A percentile compares a stretch with the other conserved stretches of the same genome.
Conservation (phyloP, 2,329 filamentous ascomycete species). For the Colletotrichum tanaceti region DNA sequence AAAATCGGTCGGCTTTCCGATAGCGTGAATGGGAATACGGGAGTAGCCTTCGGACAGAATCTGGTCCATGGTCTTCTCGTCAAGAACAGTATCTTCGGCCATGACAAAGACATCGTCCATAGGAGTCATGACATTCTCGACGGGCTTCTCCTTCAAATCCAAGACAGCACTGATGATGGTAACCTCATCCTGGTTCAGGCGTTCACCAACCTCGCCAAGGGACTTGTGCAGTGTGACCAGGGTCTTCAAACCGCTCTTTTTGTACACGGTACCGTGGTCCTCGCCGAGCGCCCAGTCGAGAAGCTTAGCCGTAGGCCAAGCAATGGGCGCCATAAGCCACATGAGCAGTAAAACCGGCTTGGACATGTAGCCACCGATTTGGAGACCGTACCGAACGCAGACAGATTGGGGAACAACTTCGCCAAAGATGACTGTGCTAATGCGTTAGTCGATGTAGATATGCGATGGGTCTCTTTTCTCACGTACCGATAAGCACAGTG, state of each 20-base stretch:
- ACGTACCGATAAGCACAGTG: constrained; percentile 90
- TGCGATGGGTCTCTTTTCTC: constrained; percentile 11
- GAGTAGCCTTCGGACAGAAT: constrained; percentile 96
- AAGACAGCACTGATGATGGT: constrained; percentile 98
- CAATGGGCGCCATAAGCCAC: constrained; percentile 89
- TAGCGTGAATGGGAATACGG: constrained; percentile 91
- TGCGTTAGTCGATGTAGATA: not conserved
- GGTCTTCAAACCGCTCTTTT: constrained; percentile 97
- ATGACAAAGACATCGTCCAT: constrained; percentile 98
- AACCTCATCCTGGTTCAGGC: constrained; percentile 96
- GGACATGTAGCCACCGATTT: constrained; percentile 94
- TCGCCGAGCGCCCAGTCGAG: constrained; percentile 91
- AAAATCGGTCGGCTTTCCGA: constrained; percentile 86
- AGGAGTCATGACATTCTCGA: constrained; percentile 97
- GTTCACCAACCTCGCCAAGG: constrained; percentile 85
- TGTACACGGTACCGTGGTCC: constrained; percentile 94
- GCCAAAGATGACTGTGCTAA: constrained; percentile 86
- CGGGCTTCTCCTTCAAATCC: constrained; percentile 95
- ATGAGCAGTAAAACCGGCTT: constrained; percentile 88
- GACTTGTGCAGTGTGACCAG: constrained; percentile 95
- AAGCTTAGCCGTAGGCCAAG: constrained; percentile 95
- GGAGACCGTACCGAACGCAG: constrained; percentile 94
- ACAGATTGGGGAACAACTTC: constrained; percentile 96
- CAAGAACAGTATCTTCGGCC: constrained; percentile 92
- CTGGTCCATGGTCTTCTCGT: constrained; percentile 93